Evolutionary conservation across 495 filamentous ascomycete species (phyloP).

Genomic region (Neurospora sp.): DNA sequence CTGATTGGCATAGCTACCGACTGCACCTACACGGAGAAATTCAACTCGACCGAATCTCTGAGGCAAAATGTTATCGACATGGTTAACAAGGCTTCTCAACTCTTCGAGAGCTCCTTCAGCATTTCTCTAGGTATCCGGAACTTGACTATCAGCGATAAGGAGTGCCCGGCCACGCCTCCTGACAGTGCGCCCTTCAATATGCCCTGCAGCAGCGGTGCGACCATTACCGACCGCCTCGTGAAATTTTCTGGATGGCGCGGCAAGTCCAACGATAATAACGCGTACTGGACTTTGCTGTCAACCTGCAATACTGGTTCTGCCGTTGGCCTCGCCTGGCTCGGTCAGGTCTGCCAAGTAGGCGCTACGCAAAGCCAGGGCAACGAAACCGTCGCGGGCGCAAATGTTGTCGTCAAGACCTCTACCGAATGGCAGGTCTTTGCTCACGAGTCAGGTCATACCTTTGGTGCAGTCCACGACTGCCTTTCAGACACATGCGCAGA

Average conservation of each 20-base stretch:
- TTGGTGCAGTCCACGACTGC: slow-evolving; percentile 95
- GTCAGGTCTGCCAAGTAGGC: slow-evolving; percentile 67
- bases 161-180: slow-evolving; percentile 58
- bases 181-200: slow-evolving; percentile 71
- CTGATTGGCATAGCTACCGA: slow-evolving; percentile 89
- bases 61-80: slow-evolving; percentile 66
- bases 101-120: slow-evolving; percentile 89
- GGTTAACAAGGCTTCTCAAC: slow-evolving; percentile 75
- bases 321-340: slow-evolving; percentile 89
- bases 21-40: slow-evolving; percentile 69
- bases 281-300: slow-evolving; percentile 89
- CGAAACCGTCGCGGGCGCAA: slow-evolving; percentile 71
- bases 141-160: slow-evolving; percentile 58
- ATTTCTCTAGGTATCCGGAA: slow-evolving; percentile 84
- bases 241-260: slow-evolving; percentile 86
- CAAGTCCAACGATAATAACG: slow-evolving; percentile 58
- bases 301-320: slow-evolving; percentile 77
- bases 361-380: slow-evolving; percentile 32
- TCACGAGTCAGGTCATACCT: slow-evolving; percentile 91
- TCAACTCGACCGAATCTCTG: slow-evolving; percentile 50
- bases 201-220: slow-evolving; percentile 48
- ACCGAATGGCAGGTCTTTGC: slow-evolving; percentile 96
- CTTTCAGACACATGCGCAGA: slow-evolving; percentile 53
- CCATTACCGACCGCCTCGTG: slow-evolving; percentile 73
- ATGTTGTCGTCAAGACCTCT: slow-evolving; percentile 76